Base-by-base conservation (phyloP, 257 asterid species). In the Ehretia macrophylla region DNA sequence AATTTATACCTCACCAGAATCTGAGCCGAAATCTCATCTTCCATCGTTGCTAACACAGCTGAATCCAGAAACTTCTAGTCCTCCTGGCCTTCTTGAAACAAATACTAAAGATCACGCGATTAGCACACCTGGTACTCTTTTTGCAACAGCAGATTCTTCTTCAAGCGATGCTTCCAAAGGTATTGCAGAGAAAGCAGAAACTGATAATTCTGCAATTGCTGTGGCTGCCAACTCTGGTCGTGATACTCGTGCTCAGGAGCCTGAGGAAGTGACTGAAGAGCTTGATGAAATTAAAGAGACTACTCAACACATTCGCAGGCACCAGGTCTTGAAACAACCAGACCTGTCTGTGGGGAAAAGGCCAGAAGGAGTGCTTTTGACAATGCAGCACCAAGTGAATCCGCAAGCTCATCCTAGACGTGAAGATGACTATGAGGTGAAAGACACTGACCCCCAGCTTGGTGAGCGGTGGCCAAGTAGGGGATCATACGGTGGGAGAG, bases 381-480 rank as follows among this genome's bases (percentile, higher is more conserved):
- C 64, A 63, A 83, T 75, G 92, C 87, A 67, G 72, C 83, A 55
- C 45, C 78, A 67, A 45, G 67, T 55, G 51, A 57, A 62, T 69
- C 59, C 55, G 48, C 84, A 63, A 50, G 21, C 65, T 16, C 80
- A 55, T 56, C 67, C 62, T 4, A 56, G 55, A 52, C 75, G 62
- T 10, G 73, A 68, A 14, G 78, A 77, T 0, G 85, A 80, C 65
- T 87, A 74, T 45, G 90, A 84, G 72, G 85, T 87, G 60, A 87
- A 75, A 70, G 94, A 84, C 58, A 70, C 88, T 14, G 78, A 68
- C 51, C 82, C 75, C 56, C 84, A 75, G 58, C 80, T 79, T 0
- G 83, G 91, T 5, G 80, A 83, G 67, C 72, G 88, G 63, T 86
- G 91, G 95, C 88, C 88, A 9, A 86, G 79, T 50, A 90, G 90